A percentile compares a stretch with the other conserved stretches of the same genome.
Evolutionary conservation across 2,329 filamentous ascomycete species (phyloP).

Genomic region (Monosporascus sp.): DNA sequence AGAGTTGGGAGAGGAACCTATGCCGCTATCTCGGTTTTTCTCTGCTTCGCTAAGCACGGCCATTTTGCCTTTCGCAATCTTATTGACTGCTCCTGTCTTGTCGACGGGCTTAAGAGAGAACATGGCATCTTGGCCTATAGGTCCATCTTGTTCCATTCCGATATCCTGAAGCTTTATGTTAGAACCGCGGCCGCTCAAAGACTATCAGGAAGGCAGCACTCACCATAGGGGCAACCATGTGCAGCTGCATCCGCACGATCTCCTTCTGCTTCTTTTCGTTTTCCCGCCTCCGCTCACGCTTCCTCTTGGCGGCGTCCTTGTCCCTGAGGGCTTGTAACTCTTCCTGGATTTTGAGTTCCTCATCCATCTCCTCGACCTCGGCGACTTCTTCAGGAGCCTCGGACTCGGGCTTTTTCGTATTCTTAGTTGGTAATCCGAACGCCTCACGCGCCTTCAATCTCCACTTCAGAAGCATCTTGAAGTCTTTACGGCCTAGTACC

Average conservation of each 20-base stretch:
- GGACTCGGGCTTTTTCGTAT: slow-evolving; percentile 42
- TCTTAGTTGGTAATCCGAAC: slow-evolving; percentile 81
- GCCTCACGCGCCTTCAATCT: slow-evolving; percentile 82
- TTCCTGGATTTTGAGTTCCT: slow-evolving; percentile 85
- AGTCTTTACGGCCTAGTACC: slow-evolving; percentile 89
- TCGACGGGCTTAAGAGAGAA: slow-evolving; percentile 82
- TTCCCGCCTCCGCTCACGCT: slow-evolving; percentile 77
- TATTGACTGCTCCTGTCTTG: slow-evolving; percentile 63
- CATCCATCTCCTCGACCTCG: slow-evolving; percentile 85
- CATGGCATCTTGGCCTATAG: slow-evolving; percentile 74
- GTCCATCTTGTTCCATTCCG: slow-evolving; percentile 80
- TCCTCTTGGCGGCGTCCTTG: slow-evolving; percentile 69
- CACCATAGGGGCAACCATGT: slow-evolving; percentile 85
- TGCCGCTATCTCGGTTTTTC: slow-evolving; percentile 57
- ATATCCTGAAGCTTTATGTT: slow-evolving; percentile 55
- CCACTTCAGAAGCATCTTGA: slow-evolving; percentile 86
- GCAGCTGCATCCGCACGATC: slow-evolving; percentile 91
- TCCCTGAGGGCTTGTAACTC: slow-evolving; percentile 81
- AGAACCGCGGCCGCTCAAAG: neutral
- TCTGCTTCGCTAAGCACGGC: slow-evolving; percentile 55
- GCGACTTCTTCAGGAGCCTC: slow-evolving; percentile 61
- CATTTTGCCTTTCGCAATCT: slow-evolving; percentile 77
- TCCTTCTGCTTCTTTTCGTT: slow-evolving; percentile 95
- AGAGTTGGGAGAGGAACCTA: slow-evolving; percentile 48
- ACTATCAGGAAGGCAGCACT: neutral